These are phyloP conservation scores for Trichomonascaceae sp. DNA, from an alignment of 1,139 yeast species.

Conservation along the genomic window DNA sequence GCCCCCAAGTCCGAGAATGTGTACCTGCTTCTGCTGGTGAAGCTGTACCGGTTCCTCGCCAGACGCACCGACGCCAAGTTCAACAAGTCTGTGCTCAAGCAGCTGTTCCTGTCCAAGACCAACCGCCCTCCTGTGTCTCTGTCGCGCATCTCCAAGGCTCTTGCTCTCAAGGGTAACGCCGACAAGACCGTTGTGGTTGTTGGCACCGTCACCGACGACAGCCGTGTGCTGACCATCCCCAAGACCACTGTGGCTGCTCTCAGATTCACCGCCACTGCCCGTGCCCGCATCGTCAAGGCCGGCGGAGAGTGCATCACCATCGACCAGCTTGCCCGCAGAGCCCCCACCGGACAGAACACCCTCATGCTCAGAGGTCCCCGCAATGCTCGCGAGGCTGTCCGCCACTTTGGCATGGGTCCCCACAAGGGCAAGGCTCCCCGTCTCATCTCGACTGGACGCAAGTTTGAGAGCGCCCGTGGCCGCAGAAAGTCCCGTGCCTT, in stretches of 20 bases:
- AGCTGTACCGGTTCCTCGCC: slow-evolving; percentile 97
- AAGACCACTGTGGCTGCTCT: slow-evolving; percentile 97
- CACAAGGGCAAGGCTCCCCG: slow-evolving; percentile 99
- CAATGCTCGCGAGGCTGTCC: slow-evolving; percentile 97
- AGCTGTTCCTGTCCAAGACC: slow-evolving; percentile 93
- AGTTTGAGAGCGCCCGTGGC: slow-evolving; percentile 99
- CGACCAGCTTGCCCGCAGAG: slow-evolving; percentile 97
- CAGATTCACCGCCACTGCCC: slow-evolving; percentile 98
- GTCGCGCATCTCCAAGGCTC: slow-evolving; percentile 78
- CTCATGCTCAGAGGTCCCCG: slow-evolving; percentile 98
- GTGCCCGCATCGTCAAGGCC: slow-evolving; percentile 91
- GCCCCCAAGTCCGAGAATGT: slow-evolving; percentile 99
- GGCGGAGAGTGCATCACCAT: slow-evolving; percentile 99
- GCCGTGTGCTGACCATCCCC: slow-evolving; percentile 89
- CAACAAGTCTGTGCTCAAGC: slow-evolving; percentile 93
- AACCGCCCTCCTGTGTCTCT: slow-evolving; percentile 99
- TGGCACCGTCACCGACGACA: slow-evolving; percentile 98
- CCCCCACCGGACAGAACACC: slow-evolving; percentile 99
- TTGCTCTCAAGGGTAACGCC: slow-evolving; percentile 72
- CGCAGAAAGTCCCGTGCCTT: slow-evolving; percentile 98
- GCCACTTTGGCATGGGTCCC: slow-evolving; percentile 99
- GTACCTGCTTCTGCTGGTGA: slow-evolving; percentile 95
- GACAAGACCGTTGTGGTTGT: slow-evolving; percentile 94
- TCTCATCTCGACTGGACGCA: slow-evolving; percentile 94
- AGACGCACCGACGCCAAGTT: slow-evolving; percentile 96